A percentile compares a stretch with the other conserved stretches of the same genome.
Evolutionary conservation across 2,329 filamentous ascomycete species (phyloP).

Genomic region (Amauroascus verrucosus): DNA sequence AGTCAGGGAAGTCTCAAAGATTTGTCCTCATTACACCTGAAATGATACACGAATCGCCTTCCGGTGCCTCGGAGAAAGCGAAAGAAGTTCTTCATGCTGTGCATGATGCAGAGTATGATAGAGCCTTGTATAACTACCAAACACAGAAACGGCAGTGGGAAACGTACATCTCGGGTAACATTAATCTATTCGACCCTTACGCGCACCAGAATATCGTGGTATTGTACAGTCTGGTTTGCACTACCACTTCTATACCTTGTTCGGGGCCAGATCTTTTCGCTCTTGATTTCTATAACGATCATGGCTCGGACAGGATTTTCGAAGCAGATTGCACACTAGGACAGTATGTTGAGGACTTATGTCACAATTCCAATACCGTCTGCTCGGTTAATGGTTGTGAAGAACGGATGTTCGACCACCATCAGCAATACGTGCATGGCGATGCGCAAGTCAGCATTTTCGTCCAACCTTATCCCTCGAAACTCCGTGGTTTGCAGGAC

Average conservation of each 20-base stretch:
- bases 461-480: constrained; percentile 62
- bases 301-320: constrained; percentile 58
- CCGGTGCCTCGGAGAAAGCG: constrained; percentile 71
- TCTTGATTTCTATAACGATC: constrained; percentile 87
- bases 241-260: constrained; percentile 84
- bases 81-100: constrained; percentile 91
- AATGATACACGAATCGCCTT: constrained; percentile 80
- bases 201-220: constrained; percentile 95
- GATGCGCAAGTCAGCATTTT: constrained; percentile 88
- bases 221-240: constrained; percentile 87
- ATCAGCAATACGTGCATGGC: constrained; percentile 93
- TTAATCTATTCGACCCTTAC: constrained; percentile 85
- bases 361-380: constrained; percentile 60
- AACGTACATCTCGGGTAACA: constrained; percentile 77
- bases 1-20: constrained; percentile 55
- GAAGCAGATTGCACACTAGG: constrained; percentile 83
- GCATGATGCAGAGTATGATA: constrained; percentile 93
- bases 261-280: constrained; percentile 82
- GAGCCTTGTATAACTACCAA: constrained; percentile 83
- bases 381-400: constrained; percentile 81
- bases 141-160: constrained; percentile 96
- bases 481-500: constrained; percentile 55
- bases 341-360: constrained; percentile 89
- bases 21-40: constrained; percentile 90
- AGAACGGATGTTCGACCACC: constrained; percentile 80